Evolutionary conservation across 768 basidiomycete species (phyloP).

Genomic region (Boletus reticulatus): DNA sequence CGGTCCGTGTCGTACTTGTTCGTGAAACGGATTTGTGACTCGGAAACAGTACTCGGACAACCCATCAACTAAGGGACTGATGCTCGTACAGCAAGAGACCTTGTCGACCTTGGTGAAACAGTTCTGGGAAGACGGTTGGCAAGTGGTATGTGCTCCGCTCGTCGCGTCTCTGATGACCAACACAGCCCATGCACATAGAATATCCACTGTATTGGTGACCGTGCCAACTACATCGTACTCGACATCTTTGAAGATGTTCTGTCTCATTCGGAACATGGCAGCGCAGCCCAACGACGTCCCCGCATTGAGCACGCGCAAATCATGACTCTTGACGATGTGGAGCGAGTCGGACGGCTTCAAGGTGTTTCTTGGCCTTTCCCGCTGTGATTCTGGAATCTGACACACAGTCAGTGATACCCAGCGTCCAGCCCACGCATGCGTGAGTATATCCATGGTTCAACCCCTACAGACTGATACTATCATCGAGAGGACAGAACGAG

Average conservation of each 20-base stretch:
- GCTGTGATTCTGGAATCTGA: neutral
- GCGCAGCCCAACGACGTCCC: constrained; percentile 52
- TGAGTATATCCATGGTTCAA: constrained; percentile 35
- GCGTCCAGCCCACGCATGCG: constrained; percentile 93
- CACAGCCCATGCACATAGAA: constrained; percentile 49
- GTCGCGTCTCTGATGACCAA: neutral
- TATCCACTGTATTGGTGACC: constrained; percentile 86
- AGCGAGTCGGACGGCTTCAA: constrained; percentile 67
- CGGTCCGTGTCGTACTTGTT: constrained; percentile 29
- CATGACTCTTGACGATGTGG: constrained; percentile 65
- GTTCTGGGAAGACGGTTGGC: constrained; percentile 76
- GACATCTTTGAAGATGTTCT: constrained; percentile 78
- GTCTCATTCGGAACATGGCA: constrained; percentile 17
- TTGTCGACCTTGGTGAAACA: constrained; percentile 53
- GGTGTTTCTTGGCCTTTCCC: constrained; percentile 41
- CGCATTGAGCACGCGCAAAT: constrained; percentile 95
- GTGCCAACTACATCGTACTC: constrained; percentile 79
- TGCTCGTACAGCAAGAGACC: constrained; percentile 55
- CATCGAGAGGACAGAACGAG: constrained; percentile 53
- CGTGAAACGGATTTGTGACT: neutral
- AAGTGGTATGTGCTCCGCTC: constrained; percentile 58
- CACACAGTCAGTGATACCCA: constrained; percentile 67
- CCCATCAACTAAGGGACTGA: constrained; percentile 64
- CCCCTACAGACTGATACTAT: neutral
- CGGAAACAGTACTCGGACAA: constrained; percentile 65